These are phyloP conservation scores for Aspergillus flavus DNA, from an alignment of 2,329 filamentous ascomycete species.

Conservation along the genomic window DNA sequence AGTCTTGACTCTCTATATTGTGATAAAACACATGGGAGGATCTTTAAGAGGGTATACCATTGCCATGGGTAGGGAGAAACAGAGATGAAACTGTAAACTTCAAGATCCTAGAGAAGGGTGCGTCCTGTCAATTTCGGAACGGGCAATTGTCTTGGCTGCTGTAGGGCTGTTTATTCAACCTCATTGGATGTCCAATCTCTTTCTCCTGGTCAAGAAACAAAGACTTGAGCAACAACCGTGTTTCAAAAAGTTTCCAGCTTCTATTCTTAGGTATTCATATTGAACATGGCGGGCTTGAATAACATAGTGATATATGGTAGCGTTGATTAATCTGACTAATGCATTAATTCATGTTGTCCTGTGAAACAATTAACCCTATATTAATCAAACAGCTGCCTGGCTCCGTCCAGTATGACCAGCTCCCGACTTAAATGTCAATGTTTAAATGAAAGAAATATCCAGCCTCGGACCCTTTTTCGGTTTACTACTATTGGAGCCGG, in stretches of 20 bases:
- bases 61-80: neutral
- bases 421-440: too few species aligned
- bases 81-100: neutral
- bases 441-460: too few species aligned
- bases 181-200: neutral
- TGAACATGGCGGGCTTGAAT: neutral
- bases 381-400: too few species aligned
- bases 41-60: neutral
- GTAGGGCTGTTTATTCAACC: too few species aligned
- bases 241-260: neutral
- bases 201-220: neutral
- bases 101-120: neutral
- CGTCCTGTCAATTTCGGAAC: neutral
- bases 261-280: neutral
- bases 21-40: too few species aligned
- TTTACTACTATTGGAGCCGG: too few species aligned
- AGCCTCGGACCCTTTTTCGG: too few species aligned
- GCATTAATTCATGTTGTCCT: neutral
- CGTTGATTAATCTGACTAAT: neutral
- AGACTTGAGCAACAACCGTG: neutral
- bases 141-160: neutral
- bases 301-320: neutral
- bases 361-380: too few species aligned
- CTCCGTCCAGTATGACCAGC: too few species aligned
- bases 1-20: too few species aligned